Base-by-base conservation (phyloP, 1,284 basidiomycete species). In the Ceratobasidium sp. region DNA sequence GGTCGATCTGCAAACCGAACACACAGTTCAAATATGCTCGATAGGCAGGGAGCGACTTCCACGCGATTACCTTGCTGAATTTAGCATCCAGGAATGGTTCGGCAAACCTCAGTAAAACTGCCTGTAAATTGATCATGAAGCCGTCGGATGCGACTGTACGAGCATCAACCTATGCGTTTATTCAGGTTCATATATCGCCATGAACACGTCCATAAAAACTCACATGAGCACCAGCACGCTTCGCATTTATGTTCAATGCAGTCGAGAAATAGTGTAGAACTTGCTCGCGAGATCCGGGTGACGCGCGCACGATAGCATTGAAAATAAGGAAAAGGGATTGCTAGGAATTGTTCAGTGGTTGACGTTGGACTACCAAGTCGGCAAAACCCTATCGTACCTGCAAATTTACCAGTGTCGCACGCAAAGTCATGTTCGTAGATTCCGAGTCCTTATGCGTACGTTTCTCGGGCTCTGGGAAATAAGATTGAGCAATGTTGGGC, bases 41-140 rank as follows among this genome's bases (percentile, higher is more conserved):
- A 69, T 12, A 23, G 2, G 12, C 8, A 14, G 28, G 14, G 16
- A 55, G 2, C 4, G 9, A 3, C 2, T 14, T 1, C n/a, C 28
- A 14, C 81, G 23, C 9, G 3, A 23, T 59, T 77, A 91, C 94
- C 86, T 98, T 99, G 64, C 90, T 89, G 78, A 91, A 97, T 71
- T 87, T 88, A 0, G 92, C 89, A 80, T 99, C 97, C 86, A 98
- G 95, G 79, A 99, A 98, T 0, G 97, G 97, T 76, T 96, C 94
- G n/a, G 95, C 92, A 76, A 99, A 93, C 23, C 90, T 88, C 50
- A 96, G 84, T 28, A 98, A 81, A 21, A 97, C 83, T 45, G 87
- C 87, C 78, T 96, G 93, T 46, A 97, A 77, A 77, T 98, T 99
- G 74, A 94, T 87, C 91, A 98, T 93, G 81, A 94, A 98, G 61